A percentile compares a stretch with the other conserved stretches of the same genome.
These are phyloP conservation scores for Drosera capensis DNA, from an alignment of 148 eudicot species.

Conservation along the genomic window DNA sequence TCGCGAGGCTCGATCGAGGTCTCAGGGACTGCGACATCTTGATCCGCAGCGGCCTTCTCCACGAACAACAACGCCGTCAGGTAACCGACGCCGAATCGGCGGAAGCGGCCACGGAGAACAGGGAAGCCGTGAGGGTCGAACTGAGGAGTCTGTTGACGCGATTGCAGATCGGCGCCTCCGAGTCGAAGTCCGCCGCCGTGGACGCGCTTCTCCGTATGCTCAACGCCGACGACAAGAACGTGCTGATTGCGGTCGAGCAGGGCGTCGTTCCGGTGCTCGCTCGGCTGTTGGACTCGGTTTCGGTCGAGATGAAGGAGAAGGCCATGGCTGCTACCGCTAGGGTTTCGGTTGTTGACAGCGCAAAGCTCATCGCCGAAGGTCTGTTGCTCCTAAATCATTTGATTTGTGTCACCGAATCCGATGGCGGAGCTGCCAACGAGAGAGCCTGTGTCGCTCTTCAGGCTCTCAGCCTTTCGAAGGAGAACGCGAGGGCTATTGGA, in stretches of 20 bases:
- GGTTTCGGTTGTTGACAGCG: slow-evolving; percentile 49
- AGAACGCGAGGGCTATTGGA: slow-evolving; percentile 74
- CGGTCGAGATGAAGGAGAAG: slow-evolving; percentile 55
- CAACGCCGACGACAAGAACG: slow-evolving; percentile 56
- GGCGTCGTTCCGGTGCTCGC: slow-evolving; percentile 68
- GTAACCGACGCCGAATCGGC: background rate
- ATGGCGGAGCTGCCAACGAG: slow-evolving; percentile 51
- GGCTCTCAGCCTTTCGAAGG: slow-evolving; percentile 35
- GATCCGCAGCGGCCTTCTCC: slow-evolving; percentile 23
- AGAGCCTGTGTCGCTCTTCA: slow-evolving; percentile 54
- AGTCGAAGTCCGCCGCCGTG: slow-evolving; percentile 39
- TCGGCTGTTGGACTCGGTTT: slow-evolving; percentile 43
- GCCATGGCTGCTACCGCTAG: slow-evolving; percentile 44
- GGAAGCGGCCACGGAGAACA: slow-evolving; percentile 7
- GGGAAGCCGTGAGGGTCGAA: slow-evolving; percentile 28
- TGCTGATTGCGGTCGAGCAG: slow-evolving; percentile 60
- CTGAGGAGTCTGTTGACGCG: slow-evolving; percentile 44
- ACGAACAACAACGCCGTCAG: too few species aligned
- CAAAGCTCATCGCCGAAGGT: slow-evolving; percentile 60
- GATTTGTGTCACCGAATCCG: slow-evolving; percentile 56
- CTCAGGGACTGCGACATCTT: slow-evolving; percentile 39
- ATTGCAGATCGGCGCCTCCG: slow-evolving; percentile 50
- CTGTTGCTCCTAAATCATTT: slow-evolving; percentile 43
- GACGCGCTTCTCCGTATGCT: slow-evolving; percentile 34
- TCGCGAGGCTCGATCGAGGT: slow-evolving; percentile 32